These are phyloP conservation scores for Poa annua DNA, from an alignment of 176 grass and related monocot genomes.

Conservation along the genomic window DNA sequence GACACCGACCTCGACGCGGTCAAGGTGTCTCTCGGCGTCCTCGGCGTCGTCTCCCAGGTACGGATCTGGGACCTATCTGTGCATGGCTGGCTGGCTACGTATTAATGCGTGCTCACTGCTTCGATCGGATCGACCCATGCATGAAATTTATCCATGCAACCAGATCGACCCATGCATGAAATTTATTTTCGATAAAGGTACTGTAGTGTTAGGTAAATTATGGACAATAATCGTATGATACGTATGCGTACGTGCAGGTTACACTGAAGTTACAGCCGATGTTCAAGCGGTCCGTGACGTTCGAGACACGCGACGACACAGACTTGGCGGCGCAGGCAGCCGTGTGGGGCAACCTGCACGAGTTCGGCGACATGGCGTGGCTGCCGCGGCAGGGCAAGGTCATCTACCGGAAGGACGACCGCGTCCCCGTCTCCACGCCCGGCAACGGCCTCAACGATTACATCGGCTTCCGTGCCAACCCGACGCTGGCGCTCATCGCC, in stretches of 20 bases:
- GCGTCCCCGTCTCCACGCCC: background rate
- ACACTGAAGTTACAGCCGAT: slow-evolving; percentile 17
- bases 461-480: background rate
- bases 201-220: no score
- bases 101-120: no score
- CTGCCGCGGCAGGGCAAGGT: slow-evolving; percentile 30
- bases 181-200: no score
- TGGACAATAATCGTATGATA: background rate
- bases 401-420: slow-evolving; percentile 42
- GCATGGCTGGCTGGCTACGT: no score
- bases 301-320: slow-evolving; percentile 29
- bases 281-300: slow-evolving; percentile 46
- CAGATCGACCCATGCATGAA: no score
- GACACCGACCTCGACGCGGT: slow-evolving; percentile 62
- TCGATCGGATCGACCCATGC: no score
- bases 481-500: background rate
- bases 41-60: slow-evolving; percentile 77
- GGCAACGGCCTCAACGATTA: slow-evolving; percentile 36
- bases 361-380: slow-evolving; percentile 51
- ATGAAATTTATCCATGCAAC: no score
- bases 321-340: slow-evolving; percentile 20
- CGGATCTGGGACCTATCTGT: background rate
- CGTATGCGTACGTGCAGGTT: background rate
- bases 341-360: slow-evolving; percentile 32
- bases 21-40: slow-evolving; percentile 76